These are phyloP conservation scores for Endothia cerciana DNA, from an alignment of 2,329 filamentous ascomycete genomes.

Conservation along the genomic window DNA sequence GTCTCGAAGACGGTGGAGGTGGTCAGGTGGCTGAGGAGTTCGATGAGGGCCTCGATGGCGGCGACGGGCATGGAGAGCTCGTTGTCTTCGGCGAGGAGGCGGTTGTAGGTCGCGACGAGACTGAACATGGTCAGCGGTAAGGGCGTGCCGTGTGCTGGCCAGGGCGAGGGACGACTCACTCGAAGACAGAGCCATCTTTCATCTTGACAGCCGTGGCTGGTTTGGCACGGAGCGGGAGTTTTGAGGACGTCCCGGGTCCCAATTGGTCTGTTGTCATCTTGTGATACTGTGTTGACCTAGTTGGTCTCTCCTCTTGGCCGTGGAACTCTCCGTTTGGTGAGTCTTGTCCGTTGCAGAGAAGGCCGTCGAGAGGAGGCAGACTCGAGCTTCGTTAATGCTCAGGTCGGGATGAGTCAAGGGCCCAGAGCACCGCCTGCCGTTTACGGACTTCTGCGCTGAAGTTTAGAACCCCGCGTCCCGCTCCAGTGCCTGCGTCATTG, in stretches of 20 bases:
- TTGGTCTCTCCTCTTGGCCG: neutral
- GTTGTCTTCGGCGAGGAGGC: conserved; percentile 66
- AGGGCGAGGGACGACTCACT: conserved; percentile 35
- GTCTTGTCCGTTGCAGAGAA: neutral
- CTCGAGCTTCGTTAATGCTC: neutral
- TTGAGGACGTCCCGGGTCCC: conserved; percentile 15
- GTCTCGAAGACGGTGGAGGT: conserved; percentile 93
- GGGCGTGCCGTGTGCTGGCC: neutral
- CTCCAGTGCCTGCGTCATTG: conserved; percentile 18
- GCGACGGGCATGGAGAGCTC: conserved; percentile 95
- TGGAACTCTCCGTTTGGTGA: neutral
- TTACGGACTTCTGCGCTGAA: conserved; percentile 13
- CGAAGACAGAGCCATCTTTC: conserved; percentile 37
- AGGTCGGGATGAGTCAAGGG: conserved; percentile 17
- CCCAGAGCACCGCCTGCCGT: neutral
- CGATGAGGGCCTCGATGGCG: conserved; percentile 65
- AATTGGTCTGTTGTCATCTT: conserved; percentile 25
- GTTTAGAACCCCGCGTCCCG: conserved; percentile 12
- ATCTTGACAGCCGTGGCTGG: conserved; percentile 24
- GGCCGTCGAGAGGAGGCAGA: neutral
- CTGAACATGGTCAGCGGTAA: conserved; percentile 36
- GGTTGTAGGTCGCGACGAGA: conserved; percentile 60
- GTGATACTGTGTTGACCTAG: neutral
- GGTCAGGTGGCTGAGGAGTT: conserved; percentile 77
- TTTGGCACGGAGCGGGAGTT: conserved; percentile 24